Evolutionary conservation across 257 asterid genomes (phyloP), one percentile per base, ranked within the genome.

Genomic region (Capsicum baccatum): DNA sequence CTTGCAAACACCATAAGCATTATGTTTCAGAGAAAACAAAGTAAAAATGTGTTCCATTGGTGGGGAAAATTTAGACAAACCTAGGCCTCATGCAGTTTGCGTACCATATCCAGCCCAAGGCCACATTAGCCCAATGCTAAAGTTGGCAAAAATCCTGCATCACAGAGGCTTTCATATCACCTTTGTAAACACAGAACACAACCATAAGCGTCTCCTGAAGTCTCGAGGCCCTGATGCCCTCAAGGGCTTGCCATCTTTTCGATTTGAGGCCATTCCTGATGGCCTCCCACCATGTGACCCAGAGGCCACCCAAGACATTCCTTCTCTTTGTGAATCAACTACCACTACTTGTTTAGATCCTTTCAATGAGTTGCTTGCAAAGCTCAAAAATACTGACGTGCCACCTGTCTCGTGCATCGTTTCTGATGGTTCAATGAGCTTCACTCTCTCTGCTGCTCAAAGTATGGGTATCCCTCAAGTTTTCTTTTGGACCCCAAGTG

Each of bases 91-190:
- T 84, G 86, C 80, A 10, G 84, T 79, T 15, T 78, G 79, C 57
- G 5, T 84, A 11, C 86, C 86, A 37, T 62, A 84, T 48, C 86
- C 86, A 15, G 83, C 84, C 0, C 86, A 84, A 79, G 83, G 86
- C 50, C 86, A 84, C 44, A 66, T 84, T 8, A 78, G n/a, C 80
- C 86, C 84, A 13, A 79, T 79, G 84, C 58, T 84, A 33, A 79
- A 79, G 62, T 39, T 84, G 3, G 83, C 84, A 5, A 84, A 84
- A n/a, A 57, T 84, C 47, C 86, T 84, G 3, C 78, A 84, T 42
- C 69, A 66, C 52, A 79, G 52, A 35, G 84, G 84, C 48, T 79
- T 84, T 68, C 86, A 84, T 37, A 79, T 84, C 7, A 62, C 69
- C 69, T 64, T 64, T 33, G n/a, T 64, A 44, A 64, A 64, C 71